Conservation (phyloP, 202 grass and related monocot species). For the Saccharum hybrid region DNA sequence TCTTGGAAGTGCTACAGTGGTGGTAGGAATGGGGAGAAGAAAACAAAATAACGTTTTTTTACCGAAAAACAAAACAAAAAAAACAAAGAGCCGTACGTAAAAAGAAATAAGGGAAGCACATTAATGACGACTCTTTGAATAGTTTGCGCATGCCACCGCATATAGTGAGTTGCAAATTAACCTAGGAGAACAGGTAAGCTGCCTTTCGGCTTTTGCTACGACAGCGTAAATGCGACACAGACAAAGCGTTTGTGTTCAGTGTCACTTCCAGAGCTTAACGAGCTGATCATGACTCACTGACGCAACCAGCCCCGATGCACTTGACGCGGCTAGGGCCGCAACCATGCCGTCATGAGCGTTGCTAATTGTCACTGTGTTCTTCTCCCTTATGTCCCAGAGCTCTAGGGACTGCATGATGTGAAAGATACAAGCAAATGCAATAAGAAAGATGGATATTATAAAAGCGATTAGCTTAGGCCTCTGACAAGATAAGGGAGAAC, state of each 20-base stretch:
- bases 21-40: too few species aligned
- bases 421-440: not conserved
- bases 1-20: too few species aligned
- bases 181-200: constrained; percentile 14
- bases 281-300: constrained; percentile 86
- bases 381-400: constrained; percentile 90
- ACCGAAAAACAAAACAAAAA: too few species aligned
- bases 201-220: constrained; percentile 14
- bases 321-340: constrained; percentile 75
- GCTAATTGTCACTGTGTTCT: constrained; percentile 66
- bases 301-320: constrained; percentile 79
- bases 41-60: too few species aligned
- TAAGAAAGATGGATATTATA: not conserved
- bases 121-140: not conserved
- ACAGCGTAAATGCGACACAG: constrained; percentile 29
- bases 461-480: constrained; percentile 13
- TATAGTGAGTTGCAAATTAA: not conserved
- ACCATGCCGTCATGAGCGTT: constrained; percentile 81
- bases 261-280: constrained; percentile 96
- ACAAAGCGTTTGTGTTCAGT: constrained; percentile 14
- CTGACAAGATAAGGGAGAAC: constrained; percentile 14
- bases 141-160: constrained; percentile 12
- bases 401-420: constrained; percentile 76
- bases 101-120: too few species aligned
- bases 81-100: too few species aligned